Evolutionary conservation across 2,329 filamentous ascomycete genomes (phyloP).

Genomic region (Fusarium luffae): DNA sequence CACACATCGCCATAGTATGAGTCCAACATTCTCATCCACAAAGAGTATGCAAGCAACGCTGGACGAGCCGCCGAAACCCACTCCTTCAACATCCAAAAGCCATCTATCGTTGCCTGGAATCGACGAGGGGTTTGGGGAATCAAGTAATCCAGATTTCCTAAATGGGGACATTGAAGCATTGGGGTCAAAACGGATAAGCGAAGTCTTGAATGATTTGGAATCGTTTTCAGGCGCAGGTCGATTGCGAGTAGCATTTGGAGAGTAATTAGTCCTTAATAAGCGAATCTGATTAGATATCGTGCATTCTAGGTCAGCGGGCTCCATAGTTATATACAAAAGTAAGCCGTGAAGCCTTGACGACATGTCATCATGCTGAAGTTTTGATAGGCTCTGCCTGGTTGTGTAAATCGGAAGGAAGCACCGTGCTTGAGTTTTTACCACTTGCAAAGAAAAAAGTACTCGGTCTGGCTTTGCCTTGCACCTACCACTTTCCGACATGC

Average conservation of each 20-base stretch:
- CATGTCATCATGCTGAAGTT: neutral
- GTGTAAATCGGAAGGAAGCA: neutral
- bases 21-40: slow-evolving; percentile 24
- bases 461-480: neutral
- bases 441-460: neutral
- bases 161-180: slow-evolving; percentile 12
- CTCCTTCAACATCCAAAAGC: slow-evolving; percentile 2
- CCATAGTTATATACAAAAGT: neutral
- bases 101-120: slow-evolving; percentile 27
- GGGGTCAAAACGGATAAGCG: slow-evolving; percentile 34
- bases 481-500: neutral
- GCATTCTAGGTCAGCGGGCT: neutral
- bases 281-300: neutral
- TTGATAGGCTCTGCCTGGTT: neutral
- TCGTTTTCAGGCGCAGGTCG: slow-evolving; percentile 40
- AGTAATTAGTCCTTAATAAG: neutral
- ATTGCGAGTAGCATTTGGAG: slow-evolving; percentile 6
- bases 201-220: slow-evolving; percentile 41
- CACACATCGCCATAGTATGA: slow-evolving; percentile 7
- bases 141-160: neutral
- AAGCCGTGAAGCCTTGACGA: neutral
- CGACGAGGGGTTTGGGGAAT: neutral
- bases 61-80: neutral
- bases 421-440: neutral
- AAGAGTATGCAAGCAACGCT: slow-evolving; percentile 21